Evolutionary conservation across 2,329 filamentous ascomycete genomes (phyloP).

Genomic region (Atkinsonella hypoxylon): DNA sequence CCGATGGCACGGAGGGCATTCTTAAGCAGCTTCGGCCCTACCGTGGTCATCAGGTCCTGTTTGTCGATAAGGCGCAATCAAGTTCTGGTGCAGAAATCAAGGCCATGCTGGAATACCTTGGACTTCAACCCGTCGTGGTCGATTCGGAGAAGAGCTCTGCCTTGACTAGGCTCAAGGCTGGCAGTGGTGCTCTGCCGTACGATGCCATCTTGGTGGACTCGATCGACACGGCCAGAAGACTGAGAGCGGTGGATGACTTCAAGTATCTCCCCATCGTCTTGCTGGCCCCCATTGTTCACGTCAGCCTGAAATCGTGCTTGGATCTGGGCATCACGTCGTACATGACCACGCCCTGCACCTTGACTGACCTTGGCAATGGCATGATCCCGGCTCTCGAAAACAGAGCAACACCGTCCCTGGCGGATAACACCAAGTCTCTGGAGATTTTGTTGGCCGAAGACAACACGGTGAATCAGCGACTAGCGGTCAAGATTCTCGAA

Average conservation of each 20-base stretch:
- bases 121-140: slow-evolving; percentile 75
- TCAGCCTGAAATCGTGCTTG: slow-evolving; percentile 84
- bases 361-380: slow-evolving; percentile 89
- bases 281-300: slow-evolving; percentile 76
- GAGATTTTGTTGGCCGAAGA: slow-evolving; percentile 93
- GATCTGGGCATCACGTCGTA: slow-evolving; percentile 97
- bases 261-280: slow-evolving; percentile 96
- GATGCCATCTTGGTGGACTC: slow-evolving; percentile 95
- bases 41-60: slow-evolving; percentile 81
- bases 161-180: slow-evolving; percentile 39
- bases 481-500: slow-evolving; percentile 93
- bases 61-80: slow-evolving; percentile 84
- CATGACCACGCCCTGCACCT: slow-evolving; percentile 92
- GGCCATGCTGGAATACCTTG: slow-evolving; percentile 65
- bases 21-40: slow-evolving; percentile 82
- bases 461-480: slow-evolving; percentile 91
- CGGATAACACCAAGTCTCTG: slow-evolving; percentile 90
- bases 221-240: slow-evolving; percentile 73
- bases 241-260: slow-evolving; percentile 85
- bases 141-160: slow-evolving; percentile 57
- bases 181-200: slow-evolving; percentile 53
- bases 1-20: slow-evolving; percentile 65
- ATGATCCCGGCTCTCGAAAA: slow-evolving; percentile 94
- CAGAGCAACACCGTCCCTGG: slow-evolving; percentile 77
- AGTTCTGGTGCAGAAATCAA: slow-evolving; percentile 65